phyloP scores from a whole-genome alignment of 1,284 basidiomycete genomes.

The Cutaneotrichosporon sp. region DNA sequence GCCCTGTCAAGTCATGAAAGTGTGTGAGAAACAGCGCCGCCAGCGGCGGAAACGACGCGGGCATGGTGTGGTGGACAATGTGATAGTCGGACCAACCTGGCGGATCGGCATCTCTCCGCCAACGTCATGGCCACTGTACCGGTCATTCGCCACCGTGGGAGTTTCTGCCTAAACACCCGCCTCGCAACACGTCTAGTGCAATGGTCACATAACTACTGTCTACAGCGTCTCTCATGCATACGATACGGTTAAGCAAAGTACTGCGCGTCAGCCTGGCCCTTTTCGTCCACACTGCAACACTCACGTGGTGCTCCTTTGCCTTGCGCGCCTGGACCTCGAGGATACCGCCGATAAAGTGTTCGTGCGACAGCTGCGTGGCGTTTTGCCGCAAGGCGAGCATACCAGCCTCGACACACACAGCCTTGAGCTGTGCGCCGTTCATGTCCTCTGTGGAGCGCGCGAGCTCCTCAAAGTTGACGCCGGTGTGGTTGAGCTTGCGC shows the following conservation, averaged over 20 bases:
- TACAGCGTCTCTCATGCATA: conserved; percentile 10
- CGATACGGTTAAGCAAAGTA: conserved; percentile 23
- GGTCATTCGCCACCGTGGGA: too few relatives aligned
- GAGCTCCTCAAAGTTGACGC: conserved; percentile 72
- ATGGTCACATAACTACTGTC: conserved; percentile 11
- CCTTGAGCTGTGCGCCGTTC: conserved; percentile 64
- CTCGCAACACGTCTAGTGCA: background rate
- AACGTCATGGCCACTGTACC: background rate
- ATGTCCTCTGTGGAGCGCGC: conserved; percentile 71
- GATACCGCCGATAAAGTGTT: conserved; percentile 86
- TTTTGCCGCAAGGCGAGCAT: conserved; percentile 84
- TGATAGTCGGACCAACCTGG: background rate
- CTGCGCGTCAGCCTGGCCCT: conserved; percentile 17
- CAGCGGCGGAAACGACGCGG: conserved; percentile 27
- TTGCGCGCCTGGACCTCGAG: conserved; percentile 94
- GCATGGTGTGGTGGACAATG: conserved; percentile 3
- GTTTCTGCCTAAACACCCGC: too few relatives aligned
- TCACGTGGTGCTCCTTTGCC: conserved; percentile 68
- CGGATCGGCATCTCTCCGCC: background rate
- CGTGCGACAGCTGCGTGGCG: conserved; percentile 79
- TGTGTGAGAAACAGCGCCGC: conserved; percentile 42
- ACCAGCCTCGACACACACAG: conserved; percentile 93
- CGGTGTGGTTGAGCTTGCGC: conserved; percentile 68
- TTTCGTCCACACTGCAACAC: conserved; percentile 21
- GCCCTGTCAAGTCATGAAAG: conserved; percentile 44